Evolutionary conservation across 768 basidiomycete genomes (phyloP), one percentile per base, ranked within the genome.

Genomic region (Psilocybe cubensis): DNA sequence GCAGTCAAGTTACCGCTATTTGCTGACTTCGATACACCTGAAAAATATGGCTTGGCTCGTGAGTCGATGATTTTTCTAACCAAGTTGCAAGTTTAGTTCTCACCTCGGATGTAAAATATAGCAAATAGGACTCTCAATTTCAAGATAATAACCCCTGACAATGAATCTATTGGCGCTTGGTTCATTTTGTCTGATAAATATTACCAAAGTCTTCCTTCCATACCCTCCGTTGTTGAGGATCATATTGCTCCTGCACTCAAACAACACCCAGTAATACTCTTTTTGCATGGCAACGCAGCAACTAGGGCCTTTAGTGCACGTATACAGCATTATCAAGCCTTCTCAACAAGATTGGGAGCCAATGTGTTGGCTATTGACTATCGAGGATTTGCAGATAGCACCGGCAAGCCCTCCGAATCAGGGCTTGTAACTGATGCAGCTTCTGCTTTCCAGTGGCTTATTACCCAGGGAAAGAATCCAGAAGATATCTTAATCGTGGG

Each of bases 301-400:
- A 94, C 91, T 0, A 84, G 96, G 14, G 91, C 91, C 0, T 77
- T 83, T 5, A 60, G 74, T 1, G 80, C 78, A 40, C 89, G 96
- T 10, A 77, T 95, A n/a, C 79, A 78, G 17, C 80, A 86, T 35
- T 93, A 93, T 67, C 73, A 79, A 17, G 78, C 82, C 0, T 87
- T 88, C 65, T 80, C 90, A 0, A 81, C 86, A 2, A 82, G 88
- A 1, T 74, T 92, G 6, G 75, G 77, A 17, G 83, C 83, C 18
- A 96, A 96, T 69, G 87, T 97, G 12, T 75, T 98, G 23, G 86
- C 85, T 1, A 85, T 93, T 31, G 96, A 98, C 72, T 98, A 98
- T 69, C 85, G 96, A 47, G 96, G 96, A 1, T 98, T 90, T 65
- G 96, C 78, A 1, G 95, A 98, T 66, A 96, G 93, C 53, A 81